Base-by-base conservation (phyloP, 257 asterid species). In the Ballota nigra region DNA sequence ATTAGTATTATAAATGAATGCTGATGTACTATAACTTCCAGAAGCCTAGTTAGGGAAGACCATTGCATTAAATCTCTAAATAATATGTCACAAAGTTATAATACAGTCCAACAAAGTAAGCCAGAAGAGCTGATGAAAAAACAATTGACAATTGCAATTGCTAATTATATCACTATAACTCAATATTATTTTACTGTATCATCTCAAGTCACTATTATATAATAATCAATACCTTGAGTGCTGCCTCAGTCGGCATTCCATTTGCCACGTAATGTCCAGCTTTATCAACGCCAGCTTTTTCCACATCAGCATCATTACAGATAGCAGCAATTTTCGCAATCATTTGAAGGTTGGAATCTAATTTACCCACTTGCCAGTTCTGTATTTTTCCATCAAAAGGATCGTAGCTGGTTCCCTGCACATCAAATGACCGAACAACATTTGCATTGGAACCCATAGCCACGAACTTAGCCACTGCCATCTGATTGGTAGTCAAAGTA, bases 211-310 rank as follows among this genome's bases (percentile, higher is more conserved):
- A 66, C n/a, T 62, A 47, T 36, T 47, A 47, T 15, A 11, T 23
- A 75, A 53, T 9, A 71, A 36, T 15, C 41, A 68, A 47, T 77
- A 95, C 99, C 98, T 95, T 95, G 59, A 95, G 85, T 33, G 99
- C 96, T 0, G 99, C 99, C 79, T 95, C 99, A 24, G 99, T 95
- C 4, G 98, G 98, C 88, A 92, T 81, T 60, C 98, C 98, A 66
- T 72, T 95, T 68, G 99, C 93, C 59, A 87, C 82, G 61, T 51
- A 88, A 65, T 83, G 98, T 47, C 79, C 87, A 64, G 86, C 52
- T 60, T 68, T 72, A 43, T 83, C 87, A n/a, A 69, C 83, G n/a
- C 87, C 91, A 79, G 97, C 81, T 43, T 88, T 79, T 80, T 88
- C 98, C 69, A 95, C 89, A 74, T 86, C 93, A 33, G 99, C 92